Percentiles rank a stretch among this genome's conserved stretches.
These are phyloP conservation scores for Zalaria obscura DNA, from an alignment of 2,329 filamentous ascomycete species.

Conservation along the genomic window DNA sequence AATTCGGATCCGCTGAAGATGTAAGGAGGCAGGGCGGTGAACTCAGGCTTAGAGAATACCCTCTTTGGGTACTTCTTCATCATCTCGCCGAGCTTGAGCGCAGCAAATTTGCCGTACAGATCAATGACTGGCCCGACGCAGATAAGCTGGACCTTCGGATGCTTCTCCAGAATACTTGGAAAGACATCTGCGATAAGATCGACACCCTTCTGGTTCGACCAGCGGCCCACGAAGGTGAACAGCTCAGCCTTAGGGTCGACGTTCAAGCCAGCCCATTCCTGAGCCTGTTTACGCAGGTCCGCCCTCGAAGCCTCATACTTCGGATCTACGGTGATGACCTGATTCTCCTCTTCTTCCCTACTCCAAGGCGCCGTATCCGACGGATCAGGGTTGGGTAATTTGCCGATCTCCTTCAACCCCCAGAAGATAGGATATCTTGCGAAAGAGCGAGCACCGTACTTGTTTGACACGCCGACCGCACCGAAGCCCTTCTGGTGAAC, in stretches of 20 bases:
- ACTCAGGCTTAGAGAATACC: slow-evolving; percentile 55
- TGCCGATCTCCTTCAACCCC: slow-evolving; percentile 48
- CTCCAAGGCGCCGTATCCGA: slow-evolving; percentile 49
- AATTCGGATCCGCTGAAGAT: slow-evolving; percentile 57
- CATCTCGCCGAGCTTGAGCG: slow-evolving; percentile 48
- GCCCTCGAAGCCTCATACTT: slow-evolving; percentile 39
- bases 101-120: slow-evolving; percentile 53
- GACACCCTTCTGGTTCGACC: slow-evolving; percentile 56
- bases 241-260: slow-evolving; percentile 48
- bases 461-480: slow-evolving; percentile 53
- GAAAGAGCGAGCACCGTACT: slow-evolving; percentile 53
- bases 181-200: slow-evolving; percentile 56
- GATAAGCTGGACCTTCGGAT: slow-evolving; percentile 47
- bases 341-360: slow-evolving; percentile 35
- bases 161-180: slow-evolving; percentile 45
- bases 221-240: slow-evolving; percentile 54
- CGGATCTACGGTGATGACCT: slow-evolving; percentile 38
- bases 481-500: slow-evolving; percentile 55
- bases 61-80: slow-evolving; percentile 52
- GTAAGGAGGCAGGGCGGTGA: slow-evolving; percentile 51
- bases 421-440: slow-evolving; percentile 57
- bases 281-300: slow-evolving; percentile 44
- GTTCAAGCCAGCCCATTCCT: slow-evolving; percentile 52
- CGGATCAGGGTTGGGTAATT: slow-evolving; percentile 51
- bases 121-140: slow-evolving; percentile 53